Base-by-base conservation (phyloP, 1,284 basidiomycete species). In the Ustilago curta region DNA sequence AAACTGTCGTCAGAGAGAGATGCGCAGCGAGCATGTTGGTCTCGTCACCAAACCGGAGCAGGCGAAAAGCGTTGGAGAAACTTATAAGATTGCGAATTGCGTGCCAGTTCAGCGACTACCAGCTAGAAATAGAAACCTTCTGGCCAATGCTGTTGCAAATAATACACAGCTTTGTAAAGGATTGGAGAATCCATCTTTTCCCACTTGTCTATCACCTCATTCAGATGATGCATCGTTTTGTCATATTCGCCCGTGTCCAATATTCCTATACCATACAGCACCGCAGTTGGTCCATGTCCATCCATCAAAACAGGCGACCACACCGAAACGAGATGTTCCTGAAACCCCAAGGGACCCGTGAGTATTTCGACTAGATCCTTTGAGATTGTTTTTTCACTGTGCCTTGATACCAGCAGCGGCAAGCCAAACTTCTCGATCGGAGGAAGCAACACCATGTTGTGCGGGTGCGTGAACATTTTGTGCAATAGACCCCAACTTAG, bases 181-280 rank as follows among this genome's bases (percentile, higher is more conserved):
- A 37, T 14, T 14, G 1, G 1, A 37, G 35, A 14, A 14, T 37
- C 16, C 35, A 14, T 37, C 12, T 16, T 14, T 14, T 21, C 6
- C 40, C 40, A 42, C 40, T 14, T 42, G 5, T 4, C 19, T 9
- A 9, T 7, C n/a, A 50, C 9, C 4, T 12, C 19, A 11, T 50
- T 14, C n/a, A 50, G 8, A 37, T 50, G 48, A 1, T 21, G 5
- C 31, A 50, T 1, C 1, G 25, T 27, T 2, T 35, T 18, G 6
- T 16, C 19, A 2, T 19, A n/a, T 16, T 25, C 31, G 23, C 59
- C 14, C 1, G 7, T 12, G 21, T 61, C 58, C 16, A 62, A 18
- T 21, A 50, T 44, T 0, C 55, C 66, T 12, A 68, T 50, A 6
- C 66, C 66, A 25, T 68, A 62, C 37, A 68, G 39, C 39, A 68